These are phyloP conservation scores for Talaromyces ruber DNA, from an alignment of 495 filamentous ascomycete species.

Conservation along the genomic window DNA sequence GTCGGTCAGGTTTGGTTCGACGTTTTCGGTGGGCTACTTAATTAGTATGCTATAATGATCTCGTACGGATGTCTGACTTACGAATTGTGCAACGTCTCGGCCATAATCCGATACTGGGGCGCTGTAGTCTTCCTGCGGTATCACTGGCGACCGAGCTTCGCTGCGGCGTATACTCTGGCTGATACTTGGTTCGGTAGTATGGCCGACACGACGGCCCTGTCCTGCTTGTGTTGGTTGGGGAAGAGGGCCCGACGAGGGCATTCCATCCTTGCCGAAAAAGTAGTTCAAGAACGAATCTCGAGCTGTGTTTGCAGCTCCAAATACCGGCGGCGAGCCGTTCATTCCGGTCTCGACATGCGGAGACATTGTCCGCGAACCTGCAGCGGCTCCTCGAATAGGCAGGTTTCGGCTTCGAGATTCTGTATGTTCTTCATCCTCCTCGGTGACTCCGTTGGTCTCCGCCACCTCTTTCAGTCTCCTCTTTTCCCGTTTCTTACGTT, in stretches of 20 bases:
- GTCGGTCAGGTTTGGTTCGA: conserved; percentile 82
- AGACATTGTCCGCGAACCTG: conserved; percentile 67
- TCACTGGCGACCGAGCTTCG: conserved; percentile 43
- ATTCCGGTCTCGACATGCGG: conserved; percentile 61
- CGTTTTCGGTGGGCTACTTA: conserved; percentile 34
- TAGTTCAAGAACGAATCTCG: conserved; percentile 95
- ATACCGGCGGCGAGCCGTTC: conserved; percentile 64
- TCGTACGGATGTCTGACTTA: conserved; percentile 33
- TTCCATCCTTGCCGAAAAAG: conserved; percentile 88
- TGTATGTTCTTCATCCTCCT: conserved; percentile 60
- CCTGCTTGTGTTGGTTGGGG: conserved; percentile 22
- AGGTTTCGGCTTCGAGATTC: conserved; percentile 41
- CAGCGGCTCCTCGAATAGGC: conserved; percentile 53
- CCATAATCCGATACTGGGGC: conserved; percentile 27
- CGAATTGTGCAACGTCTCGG: conserved; percentile 46
- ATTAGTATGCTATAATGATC: conserved; percentile 8
- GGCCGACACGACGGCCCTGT: conserved; percentile 58
- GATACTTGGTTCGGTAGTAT: conserved; percentile 69
- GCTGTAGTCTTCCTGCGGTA: conserved; percentile 33
- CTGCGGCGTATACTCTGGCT: conserved; percentile 73
- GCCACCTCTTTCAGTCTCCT: conserved; percentile 73
- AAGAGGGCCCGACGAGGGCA: conserved; percentile 28
- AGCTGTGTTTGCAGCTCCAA: conserved; percentile 42
- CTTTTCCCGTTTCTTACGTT: conserved; percentile 74
- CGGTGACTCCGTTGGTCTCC: conserved; percentile 62